phyloP scores from a whole-genome alignment of 1,284 basidiomycete genomes.

The Heterobasidion occidentale region DNA sequence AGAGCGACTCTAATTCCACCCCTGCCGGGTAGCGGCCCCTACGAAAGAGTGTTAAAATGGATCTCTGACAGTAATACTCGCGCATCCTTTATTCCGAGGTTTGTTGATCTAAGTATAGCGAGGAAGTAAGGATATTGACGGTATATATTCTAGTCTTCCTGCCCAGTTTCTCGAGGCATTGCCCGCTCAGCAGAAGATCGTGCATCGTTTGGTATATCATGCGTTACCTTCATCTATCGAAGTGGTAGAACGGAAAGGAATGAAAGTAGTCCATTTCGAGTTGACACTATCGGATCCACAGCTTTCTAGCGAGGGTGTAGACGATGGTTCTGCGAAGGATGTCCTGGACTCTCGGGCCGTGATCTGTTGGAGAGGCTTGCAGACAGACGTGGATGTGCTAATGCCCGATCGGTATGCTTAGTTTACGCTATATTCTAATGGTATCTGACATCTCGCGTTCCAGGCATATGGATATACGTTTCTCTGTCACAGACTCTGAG shows the following conservation, averaged over 20 bases:
- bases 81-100: constrained; percentile 31
- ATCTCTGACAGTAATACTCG: background rate
- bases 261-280: constrained; percentile 18
- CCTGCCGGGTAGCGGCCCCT: background rate
- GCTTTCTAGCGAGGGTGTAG: background rate
- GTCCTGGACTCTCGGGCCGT: background rate
- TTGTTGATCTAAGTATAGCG: constrained; percentile 1
- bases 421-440: background rate
- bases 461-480: constrained; percentile 41
- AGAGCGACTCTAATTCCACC: background rate
- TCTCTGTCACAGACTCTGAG: constrained; percentile 29
- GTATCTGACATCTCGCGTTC: background rate
- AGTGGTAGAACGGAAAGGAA: background rate
- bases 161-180: constrained; percentile 26
- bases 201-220: constrained; percentile 54
- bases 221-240: constrained; percentile 15
- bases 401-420: constrained; percentile 13
- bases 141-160: constrained; percentile 34
- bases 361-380: background rate
- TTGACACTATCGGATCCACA: constrained; percentile 14
- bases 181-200: constrained; percentile 27
- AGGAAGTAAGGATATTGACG: constrained; percentile 1
- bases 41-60: background rate
- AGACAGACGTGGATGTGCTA: constrained; percentile 7
- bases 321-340: background rate